These are phyloP conservation scores for Alternaria sp. DNA, from an alignment of 2,329 filamentous ascomycete genomes.

Conservation along the genomic window DNA sequence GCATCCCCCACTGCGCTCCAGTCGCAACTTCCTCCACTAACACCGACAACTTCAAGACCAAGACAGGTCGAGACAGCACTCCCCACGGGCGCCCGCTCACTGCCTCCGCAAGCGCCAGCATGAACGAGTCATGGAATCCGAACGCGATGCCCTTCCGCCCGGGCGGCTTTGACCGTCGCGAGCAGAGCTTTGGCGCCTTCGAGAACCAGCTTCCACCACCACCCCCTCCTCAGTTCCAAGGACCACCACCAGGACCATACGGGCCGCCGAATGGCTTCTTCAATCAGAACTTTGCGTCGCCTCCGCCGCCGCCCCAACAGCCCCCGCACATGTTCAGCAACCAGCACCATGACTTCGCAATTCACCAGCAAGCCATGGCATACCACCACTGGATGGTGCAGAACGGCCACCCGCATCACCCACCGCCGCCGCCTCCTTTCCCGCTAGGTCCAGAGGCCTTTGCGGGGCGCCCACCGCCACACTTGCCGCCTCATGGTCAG, in stretches of 20 bases:
- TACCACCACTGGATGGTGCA: slow-evolving; percentile 30
- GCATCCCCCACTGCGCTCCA: slow-evolving; percentile 29
- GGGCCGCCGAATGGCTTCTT: slow-evolving; percentile 14
- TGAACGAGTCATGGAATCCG: slow-evolving; percentile 31
- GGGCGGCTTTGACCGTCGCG: slow-evolving; percentile 13
- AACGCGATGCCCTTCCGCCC: slow-evolving; percentile 28
- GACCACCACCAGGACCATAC: slow-evolving; percentile 7
- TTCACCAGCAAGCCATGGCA: slow-evolving; percentile 24
- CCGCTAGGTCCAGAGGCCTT: slow-evolving; percentile 3
- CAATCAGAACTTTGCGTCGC: slow-evolving; percentile 11
- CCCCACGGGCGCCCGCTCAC: slow-evolving; percentile 10
- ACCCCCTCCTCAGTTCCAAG: slow-evolving; percentile 7
- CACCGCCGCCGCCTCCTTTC: slow-evolving; percentile 13
- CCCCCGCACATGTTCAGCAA: slow-evolving; percentile 15
- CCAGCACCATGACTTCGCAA: slow-evolving; percentile 16
- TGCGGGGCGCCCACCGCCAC: slow-evolving; percentile 1
- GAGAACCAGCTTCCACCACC: slow-evolving; percentile 14
- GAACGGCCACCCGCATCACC: slow-evolving; percentile 13
- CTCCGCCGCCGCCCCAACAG: slow-evolving; percentile 14
- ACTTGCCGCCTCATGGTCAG: slow-evolving; percentile 11
- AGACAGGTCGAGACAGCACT: slow-evolving; percentile 29
- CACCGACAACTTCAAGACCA: slow-evolving; percentile 27
- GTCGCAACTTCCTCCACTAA: slow-evolving; percentile 35
- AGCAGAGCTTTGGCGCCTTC: slow-evolving; percentile 16
- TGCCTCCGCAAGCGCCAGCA: slow-evolving; percentile 18